phyloP scores from a whole-genome alignment of 2,329 filamentous ascomycete species.

The Pleurostoma richardsiae region DNA sequence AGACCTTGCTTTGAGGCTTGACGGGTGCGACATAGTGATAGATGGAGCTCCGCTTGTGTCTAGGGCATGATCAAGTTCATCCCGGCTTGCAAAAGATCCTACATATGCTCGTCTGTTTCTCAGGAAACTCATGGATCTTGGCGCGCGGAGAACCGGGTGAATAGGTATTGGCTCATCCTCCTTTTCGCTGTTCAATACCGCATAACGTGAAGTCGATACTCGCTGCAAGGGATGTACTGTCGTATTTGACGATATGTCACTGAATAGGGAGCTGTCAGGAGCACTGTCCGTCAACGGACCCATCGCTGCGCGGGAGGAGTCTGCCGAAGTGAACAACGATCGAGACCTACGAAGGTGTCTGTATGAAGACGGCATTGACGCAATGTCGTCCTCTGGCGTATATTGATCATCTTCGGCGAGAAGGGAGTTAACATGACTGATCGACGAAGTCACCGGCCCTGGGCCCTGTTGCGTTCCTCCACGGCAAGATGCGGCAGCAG shows the following conservation, averaged over 20 bases:
- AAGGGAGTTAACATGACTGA: slow-evolving; percentile 22
- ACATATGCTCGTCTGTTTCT: slow-evolving; percentile 20
- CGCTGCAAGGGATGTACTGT: background rate
- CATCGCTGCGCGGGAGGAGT: background rate
- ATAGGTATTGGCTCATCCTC: slow-evolving; percentile 20
- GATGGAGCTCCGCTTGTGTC: too few species aligned
- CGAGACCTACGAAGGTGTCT: slow-evolving; percentile 47
- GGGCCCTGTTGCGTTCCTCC: background rate
- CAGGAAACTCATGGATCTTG: slow-evolving; percentile 51
- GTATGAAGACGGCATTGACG: slow-evolving; percentile 41
- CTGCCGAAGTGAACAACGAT: slow-evolving; percentile 43
- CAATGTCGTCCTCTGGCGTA: slow-evolving; percentile 41
- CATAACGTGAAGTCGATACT: slow-evolving; percentile 1
- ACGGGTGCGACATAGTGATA: background rate
- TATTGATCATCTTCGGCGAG: slow-evolving; percentile 36
- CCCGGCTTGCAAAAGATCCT: slow-evolving; percentile 4
- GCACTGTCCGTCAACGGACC: background rate
- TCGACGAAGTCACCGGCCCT: background rate
- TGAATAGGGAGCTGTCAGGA: background rate
- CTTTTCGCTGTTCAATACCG: slow-evolving; percentile 12
- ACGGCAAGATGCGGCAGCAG: background rate
- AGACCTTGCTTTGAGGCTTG: slow-evolving; percentile 29
- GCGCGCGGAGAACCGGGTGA: slow-evolving; percentile 30
- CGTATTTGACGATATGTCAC: background rate
- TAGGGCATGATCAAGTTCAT: too few species aligned